These are phyloP conservation scores for Camellia japonica DNA, from an alignment of 148 eudicot species.

Conservation along the genomic window DNA sequence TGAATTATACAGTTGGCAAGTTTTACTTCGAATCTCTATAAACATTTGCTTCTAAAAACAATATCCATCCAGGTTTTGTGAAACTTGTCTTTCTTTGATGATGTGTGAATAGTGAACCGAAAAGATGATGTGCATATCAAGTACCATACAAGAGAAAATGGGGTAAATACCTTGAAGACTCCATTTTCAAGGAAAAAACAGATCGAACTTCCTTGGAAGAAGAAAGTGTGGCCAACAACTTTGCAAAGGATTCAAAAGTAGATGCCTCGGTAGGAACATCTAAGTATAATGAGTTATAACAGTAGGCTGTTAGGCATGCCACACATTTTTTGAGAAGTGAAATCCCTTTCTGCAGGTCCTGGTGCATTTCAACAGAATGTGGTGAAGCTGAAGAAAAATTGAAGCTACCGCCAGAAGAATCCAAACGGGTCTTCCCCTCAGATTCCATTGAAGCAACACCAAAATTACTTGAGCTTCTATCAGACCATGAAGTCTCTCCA, in stretches of 20 bases:
- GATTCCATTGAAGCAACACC: conserved; percentile 77
- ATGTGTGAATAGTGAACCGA: neutral
- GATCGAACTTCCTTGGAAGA: conserved; percentile 91
- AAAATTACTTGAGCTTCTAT: conserved; percentile 78
- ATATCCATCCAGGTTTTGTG: neutral
- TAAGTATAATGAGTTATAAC: conserved; percentile 74
- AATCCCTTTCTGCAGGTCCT: conserved; percentile 95
- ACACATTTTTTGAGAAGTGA: conserved; percentile 97
- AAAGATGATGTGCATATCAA: neutral
- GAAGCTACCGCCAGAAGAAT: conserved; percentile 75
- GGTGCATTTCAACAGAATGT: conserved; percentile 78
- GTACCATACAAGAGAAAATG: neutral
- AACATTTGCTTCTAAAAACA: neutral
- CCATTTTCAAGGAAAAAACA: conserved; percentile 68
- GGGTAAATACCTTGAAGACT: conserved; percentile 64
- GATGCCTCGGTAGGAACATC: conserved; percentile 82
- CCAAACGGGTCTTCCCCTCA: conserved; percentile 64
- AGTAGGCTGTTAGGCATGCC: conserved; percentile 89
- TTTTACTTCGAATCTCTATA: neutral
- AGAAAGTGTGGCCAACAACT: conserved; percentile 84
- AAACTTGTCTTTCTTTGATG: neutral
- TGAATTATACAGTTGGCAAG: neutral
- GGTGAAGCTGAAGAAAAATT: conserved; percentile 75
- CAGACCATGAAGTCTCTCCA: conserved; percentile 96
- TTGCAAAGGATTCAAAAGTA: conserved; percentile 93